Evolutionary conservation across 1,284 basidiomycete species (phyloP), one percentile per base, ranked within the genome.

Genomic region (Microbotryomycetes sp.): DNA sequence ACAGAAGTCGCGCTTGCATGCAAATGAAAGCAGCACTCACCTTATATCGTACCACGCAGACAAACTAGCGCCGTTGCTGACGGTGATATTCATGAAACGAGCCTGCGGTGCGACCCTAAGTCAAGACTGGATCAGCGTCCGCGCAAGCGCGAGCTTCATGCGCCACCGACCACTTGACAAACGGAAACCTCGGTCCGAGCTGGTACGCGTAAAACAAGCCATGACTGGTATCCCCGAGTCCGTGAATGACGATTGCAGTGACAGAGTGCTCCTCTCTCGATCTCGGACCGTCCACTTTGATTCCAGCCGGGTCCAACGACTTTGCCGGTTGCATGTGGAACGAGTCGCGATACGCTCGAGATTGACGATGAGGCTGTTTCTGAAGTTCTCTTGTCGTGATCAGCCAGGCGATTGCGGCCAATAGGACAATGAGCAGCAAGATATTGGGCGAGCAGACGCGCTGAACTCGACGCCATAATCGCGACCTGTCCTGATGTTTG

Each of bases 1-100:
- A 24, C 26, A 29, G n/a, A 23, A 28, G 26, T 24, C 26, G 30
- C 18, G 5, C 15, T 6, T 3, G 15, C 16, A 16, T 15, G 26
- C 26, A 21, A 28, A 35, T n/a, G 6, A 15, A 28, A 24, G 31
- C 4, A 15, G 9, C 26, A 45, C 57, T 26, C 52, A 64, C 60
- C 21, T 29, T 29, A 67, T 67, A 50, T 64, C 51, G 52, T 64
- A 67, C 65, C 65, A 67, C 0, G 52, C 65, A 2, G 45, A 27
- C 0, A 52, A 56, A 1, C 16, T 16, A 9, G 52, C 49, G 18
- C 49, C 35, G 4, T 52, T 21, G 4, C 55, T 41, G 21, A 61
- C 57, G 0, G 62, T 64, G 2, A 64, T 54, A 47, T 64, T 60
- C 7, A 64, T 27, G 27, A 35, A 24, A 29, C 60, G 56, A 0